Evolutionary conservation across 1,139 yeast genomes (phyloP).

Genomic region (Scheffersomyces lignicola): DNA sequence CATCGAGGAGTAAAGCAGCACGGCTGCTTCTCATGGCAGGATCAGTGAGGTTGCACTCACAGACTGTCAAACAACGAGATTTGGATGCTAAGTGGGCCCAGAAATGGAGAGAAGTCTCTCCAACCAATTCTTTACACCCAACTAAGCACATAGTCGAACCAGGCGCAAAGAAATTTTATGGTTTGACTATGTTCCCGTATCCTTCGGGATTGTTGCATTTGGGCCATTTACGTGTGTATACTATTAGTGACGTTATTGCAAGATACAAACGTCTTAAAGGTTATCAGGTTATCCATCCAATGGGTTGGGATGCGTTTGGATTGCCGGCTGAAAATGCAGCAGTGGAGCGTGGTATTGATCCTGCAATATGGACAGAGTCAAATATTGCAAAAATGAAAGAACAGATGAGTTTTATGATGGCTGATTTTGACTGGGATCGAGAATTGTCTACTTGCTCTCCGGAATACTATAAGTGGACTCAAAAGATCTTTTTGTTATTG

Average conservation of each 20-base stretch:
- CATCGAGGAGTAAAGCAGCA: too few species aligned
- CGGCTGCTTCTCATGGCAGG: too few species aligned
- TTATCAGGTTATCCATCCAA: conserved; percentile 81
- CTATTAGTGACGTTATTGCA: conserved; percentile 82
- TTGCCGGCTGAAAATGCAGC: conserved; percentile 99
- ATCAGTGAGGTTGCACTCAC: too few species aligned
- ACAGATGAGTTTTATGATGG: conserved; percentile 76
- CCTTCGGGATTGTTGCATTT: conserved; percentile 91
- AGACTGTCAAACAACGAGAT: conserved; percentile 10
- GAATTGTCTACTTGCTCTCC: conserved; percentile 88
- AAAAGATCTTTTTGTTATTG: conserved; percentile 72
- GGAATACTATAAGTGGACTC: conserved; percentile 91
- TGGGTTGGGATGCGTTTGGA: conserved; percentile 99
- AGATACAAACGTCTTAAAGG: conserved; percentile 79
- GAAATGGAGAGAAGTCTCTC: conserved; percentile 48
- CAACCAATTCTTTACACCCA: conserved; percentile 45
- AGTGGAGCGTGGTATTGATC: conserved; percentile 75
- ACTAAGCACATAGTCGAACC: conserved; percentile 27
- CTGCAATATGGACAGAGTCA: conserved; percentile 75
- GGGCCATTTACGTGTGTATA: conserved; percentile 91
- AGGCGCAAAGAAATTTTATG: conserved; percentile 51
- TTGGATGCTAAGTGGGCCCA: conserved; percentile 54
- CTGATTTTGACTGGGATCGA: conserved; percentile 92
- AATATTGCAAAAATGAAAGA: conserved; percentile 82
- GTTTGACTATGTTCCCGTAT: conserved; percentile 90